Conservation (phyloP, 805 yeast species). For the Blastobotrys muscicola region DNA sequence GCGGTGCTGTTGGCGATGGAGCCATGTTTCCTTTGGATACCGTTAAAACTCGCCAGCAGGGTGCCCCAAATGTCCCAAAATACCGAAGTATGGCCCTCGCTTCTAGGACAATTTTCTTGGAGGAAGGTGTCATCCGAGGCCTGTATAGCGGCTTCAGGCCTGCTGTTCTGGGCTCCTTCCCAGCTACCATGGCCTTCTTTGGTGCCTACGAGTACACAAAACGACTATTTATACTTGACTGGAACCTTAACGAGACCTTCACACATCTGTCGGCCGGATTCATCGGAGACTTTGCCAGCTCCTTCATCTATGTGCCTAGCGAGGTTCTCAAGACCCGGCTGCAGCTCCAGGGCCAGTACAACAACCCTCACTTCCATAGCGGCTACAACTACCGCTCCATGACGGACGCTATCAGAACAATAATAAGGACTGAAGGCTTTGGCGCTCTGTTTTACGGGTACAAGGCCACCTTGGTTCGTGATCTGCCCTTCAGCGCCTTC, state of each 20-base stretch:
- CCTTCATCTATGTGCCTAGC: slow-evolving; percentile 85
- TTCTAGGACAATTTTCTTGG: slow-evolving; percentile 58
- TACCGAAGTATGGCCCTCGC: slow-evolving; percentile 72
- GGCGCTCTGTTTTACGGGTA: slow-evolving; percentile 80
- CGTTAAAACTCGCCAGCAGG: slow-evolving; percentile 95
- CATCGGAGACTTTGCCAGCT: slow-evolving; percentile 85
- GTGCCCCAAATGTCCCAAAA: slow-evolving; percentile 60
- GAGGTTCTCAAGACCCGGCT: slow-evolving; percentile 90
- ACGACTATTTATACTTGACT: slow-evolving; percentile 54
- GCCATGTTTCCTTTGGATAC: slow-evolving; percentile 95
- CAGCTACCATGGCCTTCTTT: slow-evolving; percentile 90
- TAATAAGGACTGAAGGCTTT: slow-evolving; percentile 61
- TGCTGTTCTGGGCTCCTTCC: slow-evolving; percentile 79
- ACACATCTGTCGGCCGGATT: slow-evolving; percentile 81
- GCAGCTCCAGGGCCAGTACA: slow-evolving; percentile 83
- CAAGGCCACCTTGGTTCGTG: slow-evolving; percentile 87
- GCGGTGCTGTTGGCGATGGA: slow-evolving; percentile 89
- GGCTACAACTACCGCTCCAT: slow-evolving; percentile 85
- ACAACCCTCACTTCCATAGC: slow-evolving; percentile 66
- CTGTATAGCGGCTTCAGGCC: slow-evolving; percentile 89
- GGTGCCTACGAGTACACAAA: slow-evolving; percentile 82
- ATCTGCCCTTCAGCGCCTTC: slow-evolving; percentile 89
- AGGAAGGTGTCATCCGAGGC: slow-evolving; percentile 82
- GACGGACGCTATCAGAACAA: slow-evolving; percentile 56
- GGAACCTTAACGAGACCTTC: slow-evolving; percentile 62